Evolutionary conservation across 305 asterid species (phyloP).

Genomic region (Fraxinus dipetala): DNA sequence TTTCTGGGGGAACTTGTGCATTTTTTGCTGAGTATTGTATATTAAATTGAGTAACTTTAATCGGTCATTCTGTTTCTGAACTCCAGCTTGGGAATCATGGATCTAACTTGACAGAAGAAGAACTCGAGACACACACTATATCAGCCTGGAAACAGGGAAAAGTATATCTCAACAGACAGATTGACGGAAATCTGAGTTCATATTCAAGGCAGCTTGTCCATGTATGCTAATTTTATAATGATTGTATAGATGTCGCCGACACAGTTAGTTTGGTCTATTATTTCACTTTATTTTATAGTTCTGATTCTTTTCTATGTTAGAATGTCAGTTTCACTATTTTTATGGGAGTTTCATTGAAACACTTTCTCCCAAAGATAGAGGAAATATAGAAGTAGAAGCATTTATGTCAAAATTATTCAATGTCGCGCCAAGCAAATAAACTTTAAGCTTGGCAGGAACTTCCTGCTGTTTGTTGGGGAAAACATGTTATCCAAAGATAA

Average conservation of each 20-base stretch:
- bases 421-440: slow-evolving; percentile 2
- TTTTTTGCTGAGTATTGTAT: neutral
- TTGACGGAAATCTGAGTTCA: slow-evolving; percentile 39
- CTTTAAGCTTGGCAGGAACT: neutral
- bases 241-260: neutral
- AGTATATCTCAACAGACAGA: slow-evolving; percentile 42
- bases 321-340: slow-evolving; percentile 2
- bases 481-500: neutral
- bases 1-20: neutral
- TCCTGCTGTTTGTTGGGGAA: neutral
- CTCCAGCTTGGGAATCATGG: slow-evolving; percentile 70
- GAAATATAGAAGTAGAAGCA: neutral
- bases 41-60: slow-evolving; percentile 10
- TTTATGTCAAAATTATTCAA: neutral
- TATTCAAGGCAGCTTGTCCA: slow-evolving; percentile 43
- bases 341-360: neutral
- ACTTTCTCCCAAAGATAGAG: neutral
- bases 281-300: neutral
- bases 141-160: slow-evolving; percentile 73
- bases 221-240: slow-evolving; percentile 37
- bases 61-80: slow-evolving; percentile 10
- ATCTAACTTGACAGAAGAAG: slow-evolving; percentile 71
- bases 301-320: slow-evolving; percentile 4
- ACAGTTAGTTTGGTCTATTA: slow-evolving; percentile 3
- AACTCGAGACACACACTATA: slow-evolving; percentile 57